phyloP scores from a whole-genome alignment of 148 eudicot species.

The Rhododendron ovatum region DNA sequence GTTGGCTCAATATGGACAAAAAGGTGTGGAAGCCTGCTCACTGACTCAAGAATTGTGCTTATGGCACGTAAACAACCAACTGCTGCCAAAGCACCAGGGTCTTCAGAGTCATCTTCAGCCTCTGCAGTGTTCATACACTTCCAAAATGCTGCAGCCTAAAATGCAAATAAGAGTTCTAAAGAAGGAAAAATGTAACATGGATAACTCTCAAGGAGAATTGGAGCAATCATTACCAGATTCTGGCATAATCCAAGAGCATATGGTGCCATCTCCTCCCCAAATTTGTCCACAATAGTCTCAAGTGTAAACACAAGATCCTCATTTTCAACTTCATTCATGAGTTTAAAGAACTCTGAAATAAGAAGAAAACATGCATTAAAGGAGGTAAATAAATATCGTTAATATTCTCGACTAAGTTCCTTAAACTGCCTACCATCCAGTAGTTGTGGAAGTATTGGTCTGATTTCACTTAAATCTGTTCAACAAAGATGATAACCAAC shows the following conservation, averaged over 20 bases:
- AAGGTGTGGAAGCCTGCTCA: slow-evolving; percentile 87
- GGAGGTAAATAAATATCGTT: not conserved
- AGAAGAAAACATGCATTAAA: slow-evolving; percentile 4
- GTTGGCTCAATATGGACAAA: slow-evolving; percentile 85
- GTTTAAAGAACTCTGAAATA: slow-evolving; percentile 81
- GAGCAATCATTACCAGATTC: slow-evolving; percentile 63
- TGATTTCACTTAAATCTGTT: slow-evolving; percentile 86
- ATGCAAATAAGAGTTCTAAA: slow-evolving; percentile 14
- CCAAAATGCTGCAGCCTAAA: slow-evolving; percentile 95
- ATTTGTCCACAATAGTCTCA: slow-evolving; percentile 98
- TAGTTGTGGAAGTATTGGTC: slow-evolving; percentile 92
- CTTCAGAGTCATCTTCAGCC: slow-evolving; percentile 92
- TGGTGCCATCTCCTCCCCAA: slow-evolving; percentile 99
- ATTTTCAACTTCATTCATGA: slow-evolving; percentile 98
- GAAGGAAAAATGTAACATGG: not conserved
- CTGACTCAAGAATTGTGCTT: slow-evolving; percentile 95
- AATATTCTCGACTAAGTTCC: not conserved
- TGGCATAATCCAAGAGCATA: slow-evolving; percentile 98
- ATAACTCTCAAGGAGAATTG: slow-evolving; percentile 2
- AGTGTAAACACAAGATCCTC: slow-evolving; percentile 99
- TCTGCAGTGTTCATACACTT: slow-evolving; percentile 88
- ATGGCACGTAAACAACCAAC: slow-evolving; percentile 99
- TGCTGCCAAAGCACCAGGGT: slow-evolving; percentile 99
- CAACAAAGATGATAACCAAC: not conserved
- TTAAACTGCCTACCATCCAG: slow-evolving; percentile 66